Conservation (phyloP, 2,329 filamentous ascomycete species). For the Botrytis fragariae region DNA sequence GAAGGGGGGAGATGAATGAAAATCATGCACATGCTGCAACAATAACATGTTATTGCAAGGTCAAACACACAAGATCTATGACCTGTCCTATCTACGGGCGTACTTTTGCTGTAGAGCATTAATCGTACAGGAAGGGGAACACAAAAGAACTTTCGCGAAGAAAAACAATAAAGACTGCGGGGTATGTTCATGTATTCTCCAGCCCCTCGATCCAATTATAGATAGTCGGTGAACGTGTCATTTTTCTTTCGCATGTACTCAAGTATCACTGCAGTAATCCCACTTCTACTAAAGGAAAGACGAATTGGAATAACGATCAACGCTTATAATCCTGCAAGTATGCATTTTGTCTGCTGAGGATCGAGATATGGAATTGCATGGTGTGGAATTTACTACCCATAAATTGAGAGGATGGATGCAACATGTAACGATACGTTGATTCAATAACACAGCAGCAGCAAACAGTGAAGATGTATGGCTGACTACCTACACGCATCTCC, state of each 20-base stretch:
- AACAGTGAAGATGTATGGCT: background rate
- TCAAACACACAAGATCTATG: slow-evolving; percentile 2
- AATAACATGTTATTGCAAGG: background rate
- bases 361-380: slow-evolving; percentile 6
- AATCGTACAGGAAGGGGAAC: background rate
- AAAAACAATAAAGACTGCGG: slow-evolving; percentile 18
- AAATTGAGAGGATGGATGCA: background rate
- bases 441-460: background rate
- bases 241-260: background rate
- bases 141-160: slow-evolving; percentile 14
- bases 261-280: background rate
- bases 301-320: background rate
- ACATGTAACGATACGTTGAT: background rate
- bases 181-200: slow-evolving; percentile 19
- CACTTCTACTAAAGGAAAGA: background rate
- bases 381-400: background rate
- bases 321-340: background rate
- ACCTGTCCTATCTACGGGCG: background rate
- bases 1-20: background rate
- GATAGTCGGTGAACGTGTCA: slow-evolving; percentile 19
- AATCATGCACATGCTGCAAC: background rate
- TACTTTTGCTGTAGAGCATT: background rate
- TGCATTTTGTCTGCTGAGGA: background rate
- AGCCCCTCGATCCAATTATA: slow-evolving; percentile 6
- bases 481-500: background rate